A percentile compares a stretch with the other conserved stretches of the same genome.
These are phyloP conservation scores for Warburgia ugandensis DNA, from an alignment of 164 flowering plant species.

Conservation along the genomic window DNA sequence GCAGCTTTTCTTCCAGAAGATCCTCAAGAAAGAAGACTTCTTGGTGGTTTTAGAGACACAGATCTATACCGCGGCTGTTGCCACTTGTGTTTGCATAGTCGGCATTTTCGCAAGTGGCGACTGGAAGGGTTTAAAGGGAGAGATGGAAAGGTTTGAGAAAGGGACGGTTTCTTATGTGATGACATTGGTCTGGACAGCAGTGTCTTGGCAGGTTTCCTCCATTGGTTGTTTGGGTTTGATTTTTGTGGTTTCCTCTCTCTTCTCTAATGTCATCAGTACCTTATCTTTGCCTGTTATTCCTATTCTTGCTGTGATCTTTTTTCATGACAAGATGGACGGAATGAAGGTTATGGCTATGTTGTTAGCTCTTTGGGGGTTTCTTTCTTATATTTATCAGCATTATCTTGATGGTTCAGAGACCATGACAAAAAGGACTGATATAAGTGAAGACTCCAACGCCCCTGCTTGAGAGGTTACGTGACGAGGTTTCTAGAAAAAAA, in stretches of 20 bases:
- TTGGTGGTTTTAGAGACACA: constrained; percentile 17
- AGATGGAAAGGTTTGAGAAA: constrained; percentile 21
- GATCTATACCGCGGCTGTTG: constrained; percentile 15
- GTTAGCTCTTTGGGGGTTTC: constrained; percentile 32
- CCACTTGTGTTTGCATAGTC: constrained; percentile 17
- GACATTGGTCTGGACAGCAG: constrained; percentile 26
- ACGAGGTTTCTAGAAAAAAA: no score
- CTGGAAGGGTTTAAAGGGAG: constrained; percentile 22
- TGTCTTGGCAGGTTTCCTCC: constrained; percentile 27
- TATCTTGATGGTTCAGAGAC: constrained; percentile 22
- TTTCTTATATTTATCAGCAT: constrained; percentile 28
- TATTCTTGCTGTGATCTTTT: constrained; percentile 26
- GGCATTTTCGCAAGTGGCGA: constrained; percentile 29
- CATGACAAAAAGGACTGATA: constrained; percentile 4
- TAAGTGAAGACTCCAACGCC: neutral
- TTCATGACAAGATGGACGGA: constrained; percentile 30
- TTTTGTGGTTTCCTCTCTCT: constrained; percentile 29
- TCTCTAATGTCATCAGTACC: constrained; percentile 31
- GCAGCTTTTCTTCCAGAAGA: constrained; percentile 28
- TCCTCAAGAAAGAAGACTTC: constrained; percentile 18
- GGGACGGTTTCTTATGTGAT: constrained; percentile 26
- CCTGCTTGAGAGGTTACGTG: neutral
- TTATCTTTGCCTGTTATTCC: constrained; percentile 27
- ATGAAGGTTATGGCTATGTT: constrained; percentile 30
- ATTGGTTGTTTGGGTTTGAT: constrained; percentile 26